Evolutionary conservation across 176 grass and related monocot species (phyloP).

Genomic region (Eleusine indica): DNA sequence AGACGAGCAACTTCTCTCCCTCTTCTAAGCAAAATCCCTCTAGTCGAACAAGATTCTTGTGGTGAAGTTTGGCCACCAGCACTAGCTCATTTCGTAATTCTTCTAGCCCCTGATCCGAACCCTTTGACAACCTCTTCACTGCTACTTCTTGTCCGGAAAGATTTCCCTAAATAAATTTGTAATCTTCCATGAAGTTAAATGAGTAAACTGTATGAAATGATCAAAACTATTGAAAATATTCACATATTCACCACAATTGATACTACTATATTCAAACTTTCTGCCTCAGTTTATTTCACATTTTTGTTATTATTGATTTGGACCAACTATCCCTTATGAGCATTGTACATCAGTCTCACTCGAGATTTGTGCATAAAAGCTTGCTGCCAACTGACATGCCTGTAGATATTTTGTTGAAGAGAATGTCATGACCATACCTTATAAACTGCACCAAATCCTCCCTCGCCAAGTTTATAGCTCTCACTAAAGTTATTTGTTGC

Average conservation of each 20-base stretch:
- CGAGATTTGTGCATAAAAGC: no score
- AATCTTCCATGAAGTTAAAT: background rate
- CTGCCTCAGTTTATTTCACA: no score
- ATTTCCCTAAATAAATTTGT: background rate
- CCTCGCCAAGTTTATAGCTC: constrained; percentile 39
- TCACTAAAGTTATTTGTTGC: constrained; percentile 42
- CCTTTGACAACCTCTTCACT: constrained; percentile 39
- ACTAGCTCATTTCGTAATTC: constrained; percentile 42
- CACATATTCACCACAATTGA: background rate
- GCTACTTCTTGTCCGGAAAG: constrained; percentile 40
- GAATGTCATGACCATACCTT: constrained; percentile 19
- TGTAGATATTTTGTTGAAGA: no score
- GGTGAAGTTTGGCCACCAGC: constrained; percentile 49
- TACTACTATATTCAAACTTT: no score
- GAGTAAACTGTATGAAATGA: no score
- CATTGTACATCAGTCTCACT: no score
- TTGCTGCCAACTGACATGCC: no score
- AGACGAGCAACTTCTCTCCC: constrained; percentile 38
- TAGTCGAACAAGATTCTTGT: constrained; percentile 46
- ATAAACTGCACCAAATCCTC: constrained; percentile 45
- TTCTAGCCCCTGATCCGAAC: constrained; percentile 38
- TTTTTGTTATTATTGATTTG: no score
- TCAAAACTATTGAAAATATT: background rate
- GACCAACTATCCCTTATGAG: no score
- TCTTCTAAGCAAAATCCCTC: constrained; percentile 39